Base-by-base conservation (phyloP, 2,329 filamentous ascomycete genomes). In the Pseudogymnoascus sp. region DNA sequence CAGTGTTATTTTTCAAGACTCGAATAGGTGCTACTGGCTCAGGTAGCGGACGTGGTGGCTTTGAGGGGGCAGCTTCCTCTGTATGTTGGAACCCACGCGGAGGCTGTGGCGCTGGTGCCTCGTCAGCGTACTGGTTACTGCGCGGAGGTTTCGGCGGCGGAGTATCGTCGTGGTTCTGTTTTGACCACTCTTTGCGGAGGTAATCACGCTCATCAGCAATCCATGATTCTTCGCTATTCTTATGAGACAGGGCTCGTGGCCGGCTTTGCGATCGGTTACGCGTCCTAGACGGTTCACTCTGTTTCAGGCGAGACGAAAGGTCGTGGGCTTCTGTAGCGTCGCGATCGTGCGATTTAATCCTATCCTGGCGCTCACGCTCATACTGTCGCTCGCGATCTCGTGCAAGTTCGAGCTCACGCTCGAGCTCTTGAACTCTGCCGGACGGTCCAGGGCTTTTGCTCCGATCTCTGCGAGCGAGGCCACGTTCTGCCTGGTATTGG, bases 401-500 rank as follows among this genome's bases (percentile, higher is more conserved):
- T 12, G 88, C 87, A 69, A 84, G 80, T 69, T 86, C 84, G 0
- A 91, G 79, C 70, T 90, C 84, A 33, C 81, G 80, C 75, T 97
- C 93, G 4, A 97, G 80, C 72, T 97, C 88, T 69, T 84, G 84
- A 65, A 97, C 87, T 41, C 92, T 85, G 66, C 81, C 83, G 65
- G 80, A 84, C 61, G 79, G 78, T 16, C 73, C 74, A 55, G 71
- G 73, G 42, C 74, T 74, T 25, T 72, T 74, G 19, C 71, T 75
- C 66, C 70, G 71, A 71, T 63, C 75, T 72, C 68, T 69, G 68
- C 71, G 72, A 62, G 69, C 67, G 61, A 74, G 70, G 65, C 79
- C 74, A 71, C 89, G 85, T 67, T 91, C 87, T 19, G 87, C 85
- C 72, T 91, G 88, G 72, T 96, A 96, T 72, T 96, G 89, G 71